Evolutionary conservation across 345 rosid genomes (phyloP), one percentile per base, ranked within the genome.

Genomic region (Citrus inodora): DNA sequence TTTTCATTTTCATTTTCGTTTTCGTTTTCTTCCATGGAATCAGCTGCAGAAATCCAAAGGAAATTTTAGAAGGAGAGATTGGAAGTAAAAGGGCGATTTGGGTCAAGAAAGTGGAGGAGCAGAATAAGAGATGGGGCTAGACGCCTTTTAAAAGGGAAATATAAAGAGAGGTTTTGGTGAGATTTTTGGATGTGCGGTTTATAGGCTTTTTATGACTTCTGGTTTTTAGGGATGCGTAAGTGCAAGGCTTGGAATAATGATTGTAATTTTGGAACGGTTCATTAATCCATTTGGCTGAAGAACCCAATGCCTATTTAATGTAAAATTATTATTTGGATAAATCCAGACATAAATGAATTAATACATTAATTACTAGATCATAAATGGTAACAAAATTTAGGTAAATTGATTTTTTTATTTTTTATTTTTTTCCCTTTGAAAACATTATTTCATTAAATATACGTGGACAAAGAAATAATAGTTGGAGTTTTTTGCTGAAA

Each of bases 211-310:
- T 79, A 70, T 63, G 66, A 30, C 13, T 55, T 71, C 61, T 9
- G 62, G 68, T 42, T 25, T 69, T 83, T 75, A 21, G 7, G 83
- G 25, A 80, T 61, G 90, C 79, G 76, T 76, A 70, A 53, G 86
- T 75, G 79, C 70, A 66, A 76, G 85, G 86, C 84, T 72, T 73
- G 81, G 89, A 80, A 82, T 87, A 81, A 82, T 16, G 55, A 80
- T 76, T 46, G 25, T 22, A 59, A 6, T 24, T 11, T 13, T 8
- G 16, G 35, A 62, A 62, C 67, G 13, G 11, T 32, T 19, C 68
- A 19, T 59, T 7, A 7, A 9, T 59, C 11, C 51, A 11, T 13
- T 46, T 11, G 51, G 51, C 16, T 3, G 51, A 13, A 46, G 64
- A 24, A 24, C 64, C 30, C 28, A 13, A 5, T 8, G 66, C 19